A percentile compares a stretch with the other conserved stretches of the same genome.
These are phyloP conservation scores for Ustilago bromivora DNA, from an alignment of 1,284 basidiomycete genomes.

Conservation along the genomic window DNA sequence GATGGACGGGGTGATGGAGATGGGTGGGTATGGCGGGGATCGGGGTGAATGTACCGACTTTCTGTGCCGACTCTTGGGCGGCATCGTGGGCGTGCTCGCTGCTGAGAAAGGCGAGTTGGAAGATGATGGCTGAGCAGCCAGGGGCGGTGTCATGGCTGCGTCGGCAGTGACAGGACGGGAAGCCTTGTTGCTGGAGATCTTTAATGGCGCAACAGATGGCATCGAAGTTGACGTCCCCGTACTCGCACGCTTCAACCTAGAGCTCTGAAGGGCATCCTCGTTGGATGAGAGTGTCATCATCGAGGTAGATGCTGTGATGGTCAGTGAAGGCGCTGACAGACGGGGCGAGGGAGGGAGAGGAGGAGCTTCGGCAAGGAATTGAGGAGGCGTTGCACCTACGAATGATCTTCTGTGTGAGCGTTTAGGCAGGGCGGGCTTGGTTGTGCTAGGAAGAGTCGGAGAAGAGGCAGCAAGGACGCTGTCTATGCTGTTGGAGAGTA, in stretches of 20 bases:
- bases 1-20: background rate
- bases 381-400: slow-evolving; percentile 8
- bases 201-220: slow-evolving; percentile 7
- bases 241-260: background rate
- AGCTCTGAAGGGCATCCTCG: background rate
- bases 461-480: background rate
- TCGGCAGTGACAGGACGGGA: background rate
- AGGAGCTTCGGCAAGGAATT: background rate
- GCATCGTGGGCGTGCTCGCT: slow-evolving; percentile 6
- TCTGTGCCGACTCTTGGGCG: slow-evolving; percentile 2
- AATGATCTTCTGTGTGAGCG: slow-evolving; percentile 15
- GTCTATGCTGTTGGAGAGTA: background rate
- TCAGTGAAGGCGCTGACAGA: background rate
- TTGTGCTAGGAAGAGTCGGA: background rate
- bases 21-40: background rate
- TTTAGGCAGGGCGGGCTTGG: slow-evolving; percentile 11
- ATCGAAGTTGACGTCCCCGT: slow-evolving; percentile 3
- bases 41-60: slow-evolving; percentile 2
- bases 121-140: background rate
- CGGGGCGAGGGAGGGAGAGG: background rate
- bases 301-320: background rate
- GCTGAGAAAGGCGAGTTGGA: background rate
- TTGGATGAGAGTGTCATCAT: background rate
- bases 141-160: background rate
- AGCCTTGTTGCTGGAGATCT: slow-evolving; percentile 7